A percentile compares a stretch with the other conserved stretches of the same genome.
Evolutionary conservation across 495 filamentous ascomycete species (phyloP).

Genomic region (Hypoxylon lienhwacheense): DNA sequence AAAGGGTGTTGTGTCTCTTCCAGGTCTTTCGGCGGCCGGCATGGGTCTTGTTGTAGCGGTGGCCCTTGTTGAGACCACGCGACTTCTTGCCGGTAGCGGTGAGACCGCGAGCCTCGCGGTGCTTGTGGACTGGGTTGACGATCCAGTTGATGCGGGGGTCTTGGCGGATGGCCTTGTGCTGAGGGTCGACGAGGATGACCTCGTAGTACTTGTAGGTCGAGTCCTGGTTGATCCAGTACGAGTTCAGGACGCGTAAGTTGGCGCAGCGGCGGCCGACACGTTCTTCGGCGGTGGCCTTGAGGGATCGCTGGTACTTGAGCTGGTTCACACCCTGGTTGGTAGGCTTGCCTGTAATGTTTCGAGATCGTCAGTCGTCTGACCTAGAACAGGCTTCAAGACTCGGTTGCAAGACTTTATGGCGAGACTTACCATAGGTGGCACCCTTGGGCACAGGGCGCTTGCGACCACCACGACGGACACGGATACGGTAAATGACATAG

Average conservation of each 20-base stretch:
- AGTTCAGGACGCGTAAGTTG: conserved; percentile 98
- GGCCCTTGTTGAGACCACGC: conserved; percentile 97
- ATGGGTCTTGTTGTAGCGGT: conserved; percentile 96
- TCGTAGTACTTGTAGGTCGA: conserved; percentile 99
- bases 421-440: conserved; percentile 87
- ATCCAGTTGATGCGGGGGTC: conserved; percentile 99
- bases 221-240: conserved; percentile 99
- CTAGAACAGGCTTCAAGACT: not conserved
- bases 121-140: conserved; percentile 99
- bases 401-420: too few relatives aligned
- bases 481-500: conserved; percentile 99
- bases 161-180: conserved; percentile 99
- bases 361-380: conserved; percentile 17
- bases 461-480: conserved; percentile 95
- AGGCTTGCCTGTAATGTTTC: conserved; percentile 79
- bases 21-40: conserved; percentile 97
- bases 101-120: conserved; percentile 95
- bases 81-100: conserved; percentile 99
- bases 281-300: conserved; percentile 96
- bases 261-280: conserved; percentile 98
- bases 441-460: conserved; percentile 96
- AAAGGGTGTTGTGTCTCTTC: conserved; percentile 98
- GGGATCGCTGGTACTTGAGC: conserved; percentile 99
- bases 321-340: conserved; percentile 99
- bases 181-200: conserved; percentile 98